These are phyloP conservation scores for Botrytis fragariae DNA, from an alignment of 2,329 filamentous ascomycete species.

Conservation along the genomic window DNA sequence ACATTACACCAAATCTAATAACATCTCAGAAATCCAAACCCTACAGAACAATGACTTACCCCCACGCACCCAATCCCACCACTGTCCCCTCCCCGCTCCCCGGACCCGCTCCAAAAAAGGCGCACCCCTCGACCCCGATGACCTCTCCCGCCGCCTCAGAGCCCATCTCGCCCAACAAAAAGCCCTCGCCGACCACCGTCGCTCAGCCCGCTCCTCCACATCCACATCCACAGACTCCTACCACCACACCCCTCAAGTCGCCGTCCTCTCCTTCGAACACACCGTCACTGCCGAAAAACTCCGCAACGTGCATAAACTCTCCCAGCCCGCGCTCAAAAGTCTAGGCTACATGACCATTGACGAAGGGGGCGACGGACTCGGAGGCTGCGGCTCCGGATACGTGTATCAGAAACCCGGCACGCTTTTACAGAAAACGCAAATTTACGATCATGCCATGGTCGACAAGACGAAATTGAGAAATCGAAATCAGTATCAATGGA, in stretches of 20 bases:
- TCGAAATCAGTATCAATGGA: slow-evolving; percentile 47
- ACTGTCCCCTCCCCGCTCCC: slow-evolving; percentile 14
- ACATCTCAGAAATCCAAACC: slow-evolving; percentile 11
- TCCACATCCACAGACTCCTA: slow-evolving; percentile 37
- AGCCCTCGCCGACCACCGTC: slow-evolving; percentile 36
- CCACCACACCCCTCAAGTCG: slow-evolving; percentile 53
- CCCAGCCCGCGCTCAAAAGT: slow-evolving; percentile 45
- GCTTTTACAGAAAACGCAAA: slow-evolving; percentile 27
- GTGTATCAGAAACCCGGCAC: slow-evolving; percentile 19
- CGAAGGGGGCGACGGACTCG: slow-evolving; percentile 21
- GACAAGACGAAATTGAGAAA: slow-evolving; percentile 41
- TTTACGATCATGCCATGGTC: slow-evolving; percentile 36
- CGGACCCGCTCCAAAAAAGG: slow-evolving; percentile 33
- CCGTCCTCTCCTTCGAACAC: slow-evolving; percentile 53
- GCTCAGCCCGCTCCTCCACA: slow-evolving; percentile 24
- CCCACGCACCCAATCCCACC: slow-evolving; percentile 20
- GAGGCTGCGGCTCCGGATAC: not conserved
- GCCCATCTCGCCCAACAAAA: slow-evolving; percentile 52
- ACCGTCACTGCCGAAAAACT: slow-evolving; percentile 50
- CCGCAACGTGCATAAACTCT: slow-evolving; percentile 46
- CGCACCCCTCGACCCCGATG: slow-evolving; percentile 52
- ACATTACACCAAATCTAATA: not conserved
- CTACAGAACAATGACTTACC: slow-evolving; percentile 33
- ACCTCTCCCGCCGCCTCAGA: slow-evolving; percentile 53
- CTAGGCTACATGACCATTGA: slow-evolving; percentile 38